Evolutionary conservation across 108 stramenopile species (phyloP), one percentile per base, ranked within the genome.

Genomic region (Cyclotella atomus): DNA sequence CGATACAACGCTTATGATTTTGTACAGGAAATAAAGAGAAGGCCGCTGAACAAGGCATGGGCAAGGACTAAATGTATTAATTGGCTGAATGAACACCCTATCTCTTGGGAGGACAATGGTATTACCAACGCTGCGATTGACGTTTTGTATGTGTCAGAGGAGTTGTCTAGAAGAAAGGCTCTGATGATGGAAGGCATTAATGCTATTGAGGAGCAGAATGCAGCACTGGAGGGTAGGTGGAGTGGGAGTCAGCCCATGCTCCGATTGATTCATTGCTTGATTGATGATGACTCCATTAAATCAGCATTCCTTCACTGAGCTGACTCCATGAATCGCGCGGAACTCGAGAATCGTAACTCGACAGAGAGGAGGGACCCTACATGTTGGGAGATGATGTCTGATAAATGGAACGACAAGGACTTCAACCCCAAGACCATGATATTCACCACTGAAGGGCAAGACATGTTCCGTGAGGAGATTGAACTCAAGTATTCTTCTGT

Each of bases 181-280:
- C n/a, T n/a, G n/a, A n/a, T n/a, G n/a, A n/a, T n/a, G n/a, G n/a
- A n/a, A n/a, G n/a, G n/a, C n/a, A n/a, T n/a, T n/a, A n/a, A n/a
- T n/a, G n/a, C n/a, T n/a, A n/a, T n/a, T n/a, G n/a, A n/a, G n/a
- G n/a, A 52, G 57, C 57, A 59, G 57, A 59, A 32, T 32, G 57
- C 12, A 30, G 57, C 2, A 5, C 33, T 30, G 17, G 57, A 59
- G 57, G 57, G 57, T 4, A 33, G 30, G 17, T 59, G 28, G 57
- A 32, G 14, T 59, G 30, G 57, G 16, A 59, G 24, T 8, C 30
- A 32, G 33, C 30, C 57, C 19, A 19, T 59, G 57, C 24, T 59
- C 30, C 28, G 57, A 32, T 59, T 59, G 20, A 29, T 59, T 15
- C 57, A 59, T 59, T 59, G 57, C 30, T 59, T 59, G 57, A 30